These are phyloP conservation scores for Irpex lacteus DNA, from an alignment of 1,284 basidiomycete species.

Conservation along the genomic window DNA sequence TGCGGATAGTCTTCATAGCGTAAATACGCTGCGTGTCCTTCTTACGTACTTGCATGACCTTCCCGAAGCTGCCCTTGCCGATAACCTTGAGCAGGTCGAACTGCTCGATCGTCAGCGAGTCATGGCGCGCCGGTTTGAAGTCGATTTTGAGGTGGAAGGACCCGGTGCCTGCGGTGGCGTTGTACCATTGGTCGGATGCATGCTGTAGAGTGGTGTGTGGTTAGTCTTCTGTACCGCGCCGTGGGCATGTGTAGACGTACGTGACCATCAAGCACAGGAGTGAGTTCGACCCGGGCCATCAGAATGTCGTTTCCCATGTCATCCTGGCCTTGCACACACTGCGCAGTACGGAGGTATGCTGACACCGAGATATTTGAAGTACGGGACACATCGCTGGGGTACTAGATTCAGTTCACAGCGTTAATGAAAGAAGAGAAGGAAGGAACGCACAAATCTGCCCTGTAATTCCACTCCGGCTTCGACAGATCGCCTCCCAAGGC, in stretches of 20 bases:
- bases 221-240: conserved; percentile 5
- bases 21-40: conserved; percentile 98
- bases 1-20: conserved; percentile 97
- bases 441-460: conserved; percentile 85
- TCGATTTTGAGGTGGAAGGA: conserved; percentile 96
- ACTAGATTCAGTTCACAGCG: conserved; percentile 10
- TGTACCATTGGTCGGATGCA: conserved; percentile 86
- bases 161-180: conserved; percentile 79
- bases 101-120: conserved; percentile 89
- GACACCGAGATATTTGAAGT: conserved; percentile 89
- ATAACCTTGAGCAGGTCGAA: conserved; percentile 99
- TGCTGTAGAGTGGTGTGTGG: conserved; percentile 41
- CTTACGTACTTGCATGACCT: conserved; percentile 98
- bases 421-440: background rate
- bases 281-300: conserved; percentile 89
- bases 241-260: conserved; percentile 38
- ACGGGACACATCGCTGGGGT: conserved; percentile 78
- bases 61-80: conserved; percentile 97
- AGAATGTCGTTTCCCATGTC: conserved; percentile 94
- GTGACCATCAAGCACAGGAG: conserved; percentile 81
- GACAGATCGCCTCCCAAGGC: conserved; percentile 87
- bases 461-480: conserved; percentile 93
- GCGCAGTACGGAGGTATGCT: conserved; percentile 81
- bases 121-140: conserved; percentile 83
- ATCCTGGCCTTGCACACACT: conserved; percentile 62